These are phyloP conservation scores for Ceratocystis cacaofunesta DNA, from an alignment of 2,329 filamentous ascomycete species.

Conservation along the genomic window DNA sequence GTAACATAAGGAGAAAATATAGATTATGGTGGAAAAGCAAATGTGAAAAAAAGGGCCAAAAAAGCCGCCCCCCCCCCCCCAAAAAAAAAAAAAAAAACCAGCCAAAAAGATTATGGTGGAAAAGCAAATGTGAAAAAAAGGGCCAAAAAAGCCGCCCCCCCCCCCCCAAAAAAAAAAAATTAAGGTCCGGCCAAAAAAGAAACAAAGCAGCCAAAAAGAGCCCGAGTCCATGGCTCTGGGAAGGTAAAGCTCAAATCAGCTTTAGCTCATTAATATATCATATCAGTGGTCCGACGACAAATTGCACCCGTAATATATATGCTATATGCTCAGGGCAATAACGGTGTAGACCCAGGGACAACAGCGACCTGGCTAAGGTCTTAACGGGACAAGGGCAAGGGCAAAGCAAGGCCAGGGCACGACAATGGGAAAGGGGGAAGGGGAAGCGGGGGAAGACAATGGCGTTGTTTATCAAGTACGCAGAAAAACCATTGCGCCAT, in stretches of 20 bases:
- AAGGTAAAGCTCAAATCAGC: not conserved
- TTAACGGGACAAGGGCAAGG: too few relatives aligned
- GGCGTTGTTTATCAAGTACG: not conserved
- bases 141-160: not conserved
- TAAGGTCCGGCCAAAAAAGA: not conserved
- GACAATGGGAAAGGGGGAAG: not conserved
- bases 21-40: not conserved
- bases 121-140: not conserved
- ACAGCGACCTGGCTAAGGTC: too few relatives aligned
- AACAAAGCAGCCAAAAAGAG: not conserved
- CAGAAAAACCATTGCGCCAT: too few relatives aligned
- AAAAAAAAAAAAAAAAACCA: too few relatives aligned
- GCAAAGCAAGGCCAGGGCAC: not conserved
- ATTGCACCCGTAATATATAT: too few relatives aligned
- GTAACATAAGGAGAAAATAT: not conserved
- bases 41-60: not conserved
- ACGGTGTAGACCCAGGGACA: too few relatives aligned
- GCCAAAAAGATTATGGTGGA: not conserved
- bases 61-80: not conserved
- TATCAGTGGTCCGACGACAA: not conserved
- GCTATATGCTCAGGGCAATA: too few relatives aligned
- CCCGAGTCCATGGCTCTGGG: slow-evolving; percentile 1
- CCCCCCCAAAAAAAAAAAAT: too few relatives aligned
- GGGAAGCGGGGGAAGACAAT: not conserved
- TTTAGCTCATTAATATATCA: slow-evolving; percentile 3